Base-by-base conservation (phyloP, 768 basidiomycete genomes). In the Naganishia antarctica region DNA sequence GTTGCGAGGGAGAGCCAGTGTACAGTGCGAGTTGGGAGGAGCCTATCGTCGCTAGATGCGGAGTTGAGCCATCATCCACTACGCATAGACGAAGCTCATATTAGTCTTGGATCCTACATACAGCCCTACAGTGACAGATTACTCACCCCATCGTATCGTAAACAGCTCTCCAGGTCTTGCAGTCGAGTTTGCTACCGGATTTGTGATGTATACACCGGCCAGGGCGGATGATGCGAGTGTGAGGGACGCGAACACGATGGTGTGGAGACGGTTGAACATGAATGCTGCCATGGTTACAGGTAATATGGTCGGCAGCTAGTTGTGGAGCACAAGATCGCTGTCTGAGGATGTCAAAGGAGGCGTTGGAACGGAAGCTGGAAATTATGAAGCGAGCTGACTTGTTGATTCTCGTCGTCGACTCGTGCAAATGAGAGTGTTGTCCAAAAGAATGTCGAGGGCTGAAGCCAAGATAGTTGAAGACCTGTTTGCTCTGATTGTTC, bases 61-160 rank as follows among this genome's bases (percentile, higher is more conserved):
- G 76, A 0, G 73, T 60, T 28, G 69, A 68, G 4, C 76, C 76
- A 57, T 75, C 72, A 67, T 77, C 76, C 15, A 63, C 62, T 63
- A 25, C 9, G 26, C 2, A 43, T n/a, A n/a, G n/a, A n/a, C n/a
- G n/a, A n/a, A n/a, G n/a, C n/a, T n/a, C n/a, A n/a, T n/a, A n/a
- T n/a, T n/a, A n/a, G n/a, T n/a, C n/a, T n/a, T n/a, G n/a, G n/a
- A n/a, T n/a, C n/a, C n/a, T n/a, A n/a, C n/a, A n/a, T n/a, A n/a
- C n/a, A n/a, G n/a, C n/a, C n/a, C 34, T 7, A 7, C 34, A 15
- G 15, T 15, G 34, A 37, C 34, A 37, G 8, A 37, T 37, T 7
- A 68, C 75, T 71, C 61, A 76, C 74, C 73, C 76, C 76, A 77
- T 31, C 66, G 64, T 53, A 77, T 73, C 29, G 67, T 72, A 21